Percentiles rank a stretch among this genome's conserved stretches.
These are phyloP conservation scores for Trametes hirsuta DNA, from an alignment of 1,284 basidiomycete species.

Conservation along the genomic window DNA sequence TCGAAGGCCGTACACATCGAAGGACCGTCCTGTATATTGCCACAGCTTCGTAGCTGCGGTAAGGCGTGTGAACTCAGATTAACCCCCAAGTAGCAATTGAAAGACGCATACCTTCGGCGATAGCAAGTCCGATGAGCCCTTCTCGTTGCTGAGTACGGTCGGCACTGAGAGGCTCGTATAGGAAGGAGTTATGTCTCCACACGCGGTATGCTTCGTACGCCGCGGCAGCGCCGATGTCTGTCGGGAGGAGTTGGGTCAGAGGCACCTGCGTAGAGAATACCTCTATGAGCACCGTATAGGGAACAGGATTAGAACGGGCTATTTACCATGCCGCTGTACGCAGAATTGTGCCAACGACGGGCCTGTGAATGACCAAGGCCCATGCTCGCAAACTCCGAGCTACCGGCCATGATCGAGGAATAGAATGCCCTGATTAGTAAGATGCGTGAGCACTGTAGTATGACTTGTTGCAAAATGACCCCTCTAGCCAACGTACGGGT, in stretches of 20 bases:
- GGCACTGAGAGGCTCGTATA: conserved; percentile 56
- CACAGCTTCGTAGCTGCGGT: conserved; percentile 18
- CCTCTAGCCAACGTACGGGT: conserved; percentile 49
- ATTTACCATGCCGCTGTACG: conserved; percentile 59
- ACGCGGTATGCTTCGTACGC: conserved; percentile 70
- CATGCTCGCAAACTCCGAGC: conserved; percentile 40
- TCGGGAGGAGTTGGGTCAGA: conserved; percentile 43
- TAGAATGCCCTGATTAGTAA: conserved; percentile 40
- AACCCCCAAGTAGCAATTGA: not conserved
- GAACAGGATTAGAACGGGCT: not conserved
- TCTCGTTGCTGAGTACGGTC: conserved; percentile 60
- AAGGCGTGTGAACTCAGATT: too few relatives aligned
- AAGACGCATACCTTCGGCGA: conserved; percentile 56
- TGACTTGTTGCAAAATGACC: not conserved
- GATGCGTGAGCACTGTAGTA: not conserved
- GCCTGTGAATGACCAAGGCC: conserved; percentile 61
- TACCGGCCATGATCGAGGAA: conserved; percentile 56
- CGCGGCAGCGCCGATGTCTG: conserved; percentile 67
- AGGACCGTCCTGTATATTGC: conserved; percentile 19
- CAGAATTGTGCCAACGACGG: conserved; percentile 57
- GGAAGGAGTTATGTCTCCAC: conserved; percentile 55
- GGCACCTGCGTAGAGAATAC: conserved; percentile 36
- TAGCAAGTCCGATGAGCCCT: conserved; percentile 61
- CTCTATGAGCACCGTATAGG: not conserved
- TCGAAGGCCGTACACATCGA: conserved; percentile 17